Base-by-base conservation (phyloP, 352 stramenopile genomes). In the Phytophthora tentaculata region DNA sequence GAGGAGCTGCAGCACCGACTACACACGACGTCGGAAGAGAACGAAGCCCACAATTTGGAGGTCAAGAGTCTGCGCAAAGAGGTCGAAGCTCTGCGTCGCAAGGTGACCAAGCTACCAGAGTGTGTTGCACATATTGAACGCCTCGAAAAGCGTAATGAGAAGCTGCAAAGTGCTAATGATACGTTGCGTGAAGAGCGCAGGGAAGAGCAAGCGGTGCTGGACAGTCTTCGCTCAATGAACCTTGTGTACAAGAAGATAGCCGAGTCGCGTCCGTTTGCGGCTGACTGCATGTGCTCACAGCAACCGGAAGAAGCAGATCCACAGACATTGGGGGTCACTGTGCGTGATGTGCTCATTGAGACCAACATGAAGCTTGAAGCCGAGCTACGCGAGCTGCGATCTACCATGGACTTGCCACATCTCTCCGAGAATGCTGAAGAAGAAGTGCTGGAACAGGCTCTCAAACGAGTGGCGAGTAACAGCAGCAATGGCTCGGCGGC, bases 171-270 rank as follows among this genome's bases (percentile, higher is more conserved):
- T 16, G 60, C 67, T 0, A 91, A 90, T 53, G 79, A 90, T 19
- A 62, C 76, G 32, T 69, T 94, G 7, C 62, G 73, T 29, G 79
- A 90, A 67, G 86, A 94, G 60, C 74, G 84, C 9, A 84, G 72
- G 26, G 86, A 94, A 55, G 80, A 88, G 28, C 80, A 80, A 26
- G 79, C 77, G 20, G 61, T 94, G 14, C 75, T 88, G 41, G 83
- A 91, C 39, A 94, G 86, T 65, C 64, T 90, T 2, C 79, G 77
- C 12, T 80, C 80, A 2, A 88, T 89, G 73, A 87, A 86, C 44
- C 52, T 86, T 1, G 84, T 86, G 67, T 91, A 91, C 61, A 91
- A 89, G 74, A 81, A 88, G 81, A 88, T 89, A 23, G 80, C 78
- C 10, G 82, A 90, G 54, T 83, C 82, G 13, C 69, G 76, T 7